A percentile compares a stretch with the other conserved stretches of the same genome.
These are phyloP conservation scores for Amylostereum chailletii DNA, from an alignment of 1,284 basidiomycete species.

Conservation along the genomic window DNA sequence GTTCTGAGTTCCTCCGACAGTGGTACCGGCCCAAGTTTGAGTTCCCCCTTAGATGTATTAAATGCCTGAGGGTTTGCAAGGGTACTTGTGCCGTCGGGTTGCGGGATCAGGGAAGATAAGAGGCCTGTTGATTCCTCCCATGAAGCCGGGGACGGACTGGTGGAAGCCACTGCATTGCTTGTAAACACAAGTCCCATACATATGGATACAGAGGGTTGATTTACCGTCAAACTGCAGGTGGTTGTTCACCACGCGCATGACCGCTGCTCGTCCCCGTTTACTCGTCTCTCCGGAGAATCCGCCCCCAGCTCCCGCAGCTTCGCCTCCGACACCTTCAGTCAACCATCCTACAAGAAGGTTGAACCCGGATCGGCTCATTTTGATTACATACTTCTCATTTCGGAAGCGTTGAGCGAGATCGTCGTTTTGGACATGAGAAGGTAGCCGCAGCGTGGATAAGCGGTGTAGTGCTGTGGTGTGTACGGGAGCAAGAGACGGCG, in stretches of 20 bases:
- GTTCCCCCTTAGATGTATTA: slow-evolving; percentile 62
- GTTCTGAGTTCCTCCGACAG: slow-evolving; percentile 70
- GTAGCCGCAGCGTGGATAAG: slow-evolving; percentile 76
- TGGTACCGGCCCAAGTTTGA: slow-evolving; percentile 81
- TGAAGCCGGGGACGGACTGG: slow-evolving; percentile 57
- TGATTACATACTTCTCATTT: slow-evolving; percentile 85
- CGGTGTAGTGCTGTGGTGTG: slow-evolving; percentile 75
- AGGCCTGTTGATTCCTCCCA: slow-evolving; percentile 84
- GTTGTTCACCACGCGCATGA: slow-evolving; percentile 93
- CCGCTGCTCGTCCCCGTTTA: slow-evolving; percentile 72
- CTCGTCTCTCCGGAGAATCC: slow-evolving; percentile 78
- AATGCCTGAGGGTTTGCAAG: slow-evolving; percentile 57
- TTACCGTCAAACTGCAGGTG: slow-evolving; percentile 86
- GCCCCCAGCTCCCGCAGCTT: slow-evolving; percentile 72
- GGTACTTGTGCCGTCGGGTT: slow-evolving; percentile 32
- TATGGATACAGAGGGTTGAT: slow-evolving; percentile 11
- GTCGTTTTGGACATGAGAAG: slow-evolving; percentile 81
- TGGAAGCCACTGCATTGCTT: slow-evolving; percentile 49
- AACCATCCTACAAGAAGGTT: slow-evolving; percentile 93
- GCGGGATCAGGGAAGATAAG: slow-evolving; percentile 68
- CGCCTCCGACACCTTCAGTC: slow-evolving; percentile 85
- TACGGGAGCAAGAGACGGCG: slow-evolving; percentile 57
- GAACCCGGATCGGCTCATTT: slow-evolving; percentile 90
- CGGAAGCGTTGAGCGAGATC: slow-evolving; percentile 81
- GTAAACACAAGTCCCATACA: slow-evolving; percentile 16